Evolutionary conservation across 768 basidiomycete species (phyloP).

Genomic region (Leccinum incarnatum): DNA sequence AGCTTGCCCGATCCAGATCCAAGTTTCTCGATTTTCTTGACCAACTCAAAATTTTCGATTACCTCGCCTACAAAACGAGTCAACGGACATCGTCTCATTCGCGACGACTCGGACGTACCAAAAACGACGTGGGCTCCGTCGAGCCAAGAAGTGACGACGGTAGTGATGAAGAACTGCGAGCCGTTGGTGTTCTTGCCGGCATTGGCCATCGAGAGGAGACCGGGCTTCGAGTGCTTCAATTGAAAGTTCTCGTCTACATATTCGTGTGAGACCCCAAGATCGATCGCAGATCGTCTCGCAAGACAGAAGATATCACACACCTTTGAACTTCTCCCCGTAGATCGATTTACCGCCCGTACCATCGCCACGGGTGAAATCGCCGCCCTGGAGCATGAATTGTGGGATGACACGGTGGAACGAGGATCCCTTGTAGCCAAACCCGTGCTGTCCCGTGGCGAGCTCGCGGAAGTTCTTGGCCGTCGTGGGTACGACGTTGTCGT

Average conservation of each 20-base stretch:
- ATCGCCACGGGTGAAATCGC: slow-evolving; percentile 70
- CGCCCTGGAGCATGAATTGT: slow-evolving; percentile 86
- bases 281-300: neutral
- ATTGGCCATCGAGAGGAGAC: slow-evolving; percentile 79
- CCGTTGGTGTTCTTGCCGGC: slow-evolving; percentile 82
- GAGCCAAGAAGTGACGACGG: slow-evolving; percentile 49
- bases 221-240: slow-evolving; percentile 68
- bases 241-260: slow-evolving; percentile 80
- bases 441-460: slow-evolving; percentile 72
- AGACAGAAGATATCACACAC: slow-evolving; percentile 29
- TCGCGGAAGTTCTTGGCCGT: slow-evolving; percentile 87
- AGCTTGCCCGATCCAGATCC: neutral
- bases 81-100: neutral
- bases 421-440: slow-evolving; percentile 68
- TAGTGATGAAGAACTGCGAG: slow-evolving; percentile 91
- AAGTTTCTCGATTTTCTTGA: neutral
- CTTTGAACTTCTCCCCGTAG: slow-evolving; percentile 65
- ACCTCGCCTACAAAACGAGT: slow-evolving; percentile 6
- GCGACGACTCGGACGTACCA: slow-evolving; percentile 2
- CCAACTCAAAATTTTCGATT: neutral
- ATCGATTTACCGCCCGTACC: slow-evolving; percentile 83
- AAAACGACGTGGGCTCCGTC: slow-evolving; percentile 17
- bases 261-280: slow-evolving; percentile 10
- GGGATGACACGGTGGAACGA: slow-evolving; percentile 84
- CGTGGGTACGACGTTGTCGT: slow-evolving; percentile 70